Percentiles rank a stretch among this genome's conserved stretches.
Evolutionary conservation across 179 eudicot species (phyloP).

Genomic region (Actinidia polygama): DNA sequence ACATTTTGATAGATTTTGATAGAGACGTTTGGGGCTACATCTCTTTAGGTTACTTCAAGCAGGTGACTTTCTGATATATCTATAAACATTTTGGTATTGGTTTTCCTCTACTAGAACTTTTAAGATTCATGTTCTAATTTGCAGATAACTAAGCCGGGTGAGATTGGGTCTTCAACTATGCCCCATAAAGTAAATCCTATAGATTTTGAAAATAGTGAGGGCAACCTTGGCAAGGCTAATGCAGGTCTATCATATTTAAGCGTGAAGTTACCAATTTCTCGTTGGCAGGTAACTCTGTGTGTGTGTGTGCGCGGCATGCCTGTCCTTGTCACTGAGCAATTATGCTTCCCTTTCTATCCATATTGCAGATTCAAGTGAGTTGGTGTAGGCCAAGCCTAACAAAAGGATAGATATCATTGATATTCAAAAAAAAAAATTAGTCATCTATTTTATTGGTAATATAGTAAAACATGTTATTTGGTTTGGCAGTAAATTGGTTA

Average conservation of each 20-base stretch:
- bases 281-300: conserved; percentile 78
- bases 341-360: neutral
- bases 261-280: conserved; percentile 86
- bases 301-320: neutral
- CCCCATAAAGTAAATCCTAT: conserved; percentile 99
- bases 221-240: conserved; percentile 93
- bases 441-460: neutral
- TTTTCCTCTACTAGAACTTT: neutral
- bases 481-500: neutral
- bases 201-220: conserved; percentile 98
- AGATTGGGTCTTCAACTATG: conserved; percentile 98
- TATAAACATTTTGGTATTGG: neutral
- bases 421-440: neutral
- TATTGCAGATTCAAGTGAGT: conserved; percentile 4
- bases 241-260: conserved; percentile 71
- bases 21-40: conserved; percentile 94
- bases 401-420: neutral
- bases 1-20: conserved; percentile 80
- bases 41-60: conserved; percentile 88
- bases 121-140: conserved; percentile 14
- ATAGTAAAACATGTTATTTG: neutral
- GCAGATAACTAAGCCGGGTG: conserved; percentile 90
- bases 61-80: conserved; percentile 49
- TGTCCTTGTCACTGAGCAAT: neutral
- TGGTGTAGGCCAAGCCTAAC: neutral